Conservation (phyloP, 2,329 filamentous ascomycete species). For the Paraconiothyrium sp. region DNA sequence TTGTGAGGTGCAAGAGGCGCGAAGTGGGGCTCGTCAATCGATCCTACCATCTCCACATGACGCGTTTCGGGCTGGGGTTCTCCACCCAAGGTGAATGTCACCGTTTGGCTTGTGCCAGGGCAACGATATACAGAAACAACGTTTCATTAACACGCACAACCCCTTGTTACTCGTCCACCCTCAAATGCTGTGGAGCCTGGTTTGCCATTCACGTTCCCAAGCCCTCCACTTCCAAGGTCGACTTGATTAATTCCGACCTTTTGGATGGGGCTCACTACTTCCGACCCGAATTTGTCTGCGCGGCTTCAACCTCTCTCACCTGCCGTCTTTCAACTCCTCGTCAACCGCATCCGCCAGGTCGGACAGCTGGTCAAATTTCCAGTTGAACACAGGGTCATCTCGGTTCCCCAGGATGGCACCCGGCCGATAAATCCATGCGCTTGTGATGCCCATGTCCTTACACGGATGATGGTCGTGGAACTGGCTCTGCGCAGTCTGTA, state of each 20-base stretch:
- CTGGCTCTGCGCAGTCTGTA: constrained; percentile 76
- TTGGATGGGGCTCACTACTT: no score
- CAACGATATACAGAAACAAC: neutral
- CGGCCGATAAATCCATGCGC: constrained; percentile 71
- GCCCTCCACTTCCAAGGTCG: neutral
- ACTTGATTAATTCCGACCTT: no score
- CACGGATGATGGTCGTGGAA: constrained; percentile 74
- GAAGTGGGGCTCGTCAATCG: neutral
- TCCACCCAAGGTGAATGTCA: neutral
- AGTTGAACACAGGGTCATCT: constrained; percentile 55
- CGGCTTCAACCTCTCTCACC: no score
- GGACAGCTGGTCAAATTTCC: constrained; percentile 67
- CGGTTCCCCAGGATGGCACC: constrained; percentile 58
- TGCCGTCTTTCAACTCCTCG: constrained; percentile 35
- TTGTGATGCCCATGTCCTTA: constrained; percentile 66
- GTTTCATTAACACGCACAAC: neutral
- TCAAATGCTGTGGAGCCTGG: no score
- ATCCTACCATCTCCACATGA: neutral
- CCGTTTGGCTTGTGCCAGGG: neutral
- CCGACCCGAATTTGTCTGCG: no score
- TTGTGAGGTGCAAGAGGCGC: neutral
- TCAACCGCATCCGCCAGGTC: constrained; percentile 68
- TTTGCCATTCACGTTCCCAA: neutral
- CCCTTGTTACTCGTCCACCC: neutral
- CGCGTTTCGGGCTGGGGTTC: neutral